Evolutionary conservation across 2,329 filamentous ascomycete species (phyloP).

Genomic region (Dissoconium aciculare): DNA sequence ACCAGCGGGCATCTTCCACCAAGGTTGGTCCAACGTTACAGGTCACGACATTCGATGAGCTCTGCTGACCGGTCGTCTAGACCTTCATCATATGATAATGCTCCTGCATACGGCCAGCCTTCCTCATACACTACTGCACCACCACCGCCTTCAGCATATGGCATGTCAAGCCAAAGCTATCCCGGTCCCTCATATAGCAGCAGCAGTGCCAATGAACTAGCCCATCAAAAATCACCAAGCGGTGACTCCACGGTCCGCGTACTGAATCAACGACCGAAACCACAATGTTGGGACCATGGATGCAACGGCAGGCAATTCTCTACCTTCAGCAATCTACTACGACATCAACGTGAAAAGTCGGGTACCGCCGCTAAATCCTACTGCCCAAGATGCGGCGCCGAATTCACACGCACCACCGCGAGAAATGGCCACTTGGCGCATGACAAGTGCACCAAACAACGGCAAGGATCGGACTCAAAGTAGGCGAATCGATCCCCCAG

Average conservation of each 20-base stretch:
- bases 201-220: neutral
- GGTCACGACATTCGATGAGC: no score
- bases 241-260: slow-evolving; percentile 21
- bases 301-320: slow-evolving; percentile 93
- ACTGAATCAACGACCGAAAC: slow-evolving; percentile 49
- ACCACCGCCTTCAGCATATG: slow-evolving; percentile 14
- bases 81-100: no score
- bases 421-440: slow-evolving; percentile 75
- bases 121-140: slow-evolving; percentile 14
- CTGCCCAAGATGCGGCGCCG: slow-evolving; percentile 81
- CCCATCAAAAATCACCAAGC: slow-evolving; percentile 2
- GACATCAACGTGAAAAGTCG: slow-evolving; percentile 88
- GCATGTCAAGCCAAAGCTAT: slow-evolving; percentile 7
- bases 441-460: slow-evolving; percentile 74
- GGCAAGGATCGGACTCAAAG: slow-evolving; percentile 32
- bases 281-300: slow-evolving; percentile 92
- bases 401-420: slow-evolving; percentile 80
- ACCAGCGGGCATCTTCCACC: slow-evolving; percentile 2
- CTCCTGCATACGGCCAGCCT: slow-evolving; percentile 18
- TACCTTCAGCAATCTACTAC: slow-evolving; percentile 84
- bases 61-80: no score
- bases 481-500: slow-evolving; percentile 5
- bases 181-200: slow-evolving; percentile 2
- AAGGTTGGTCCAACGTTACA: neutral
- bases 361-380: slow-evolving; percentile 78